A percentile compares a stretch with the other conserved stretches of the same genome.
These are phyloP conservation scores for Oryza brachyantha DNA, from an alignment of 176 grass and related monocot species.

Conservation along the genomic window DNA sequence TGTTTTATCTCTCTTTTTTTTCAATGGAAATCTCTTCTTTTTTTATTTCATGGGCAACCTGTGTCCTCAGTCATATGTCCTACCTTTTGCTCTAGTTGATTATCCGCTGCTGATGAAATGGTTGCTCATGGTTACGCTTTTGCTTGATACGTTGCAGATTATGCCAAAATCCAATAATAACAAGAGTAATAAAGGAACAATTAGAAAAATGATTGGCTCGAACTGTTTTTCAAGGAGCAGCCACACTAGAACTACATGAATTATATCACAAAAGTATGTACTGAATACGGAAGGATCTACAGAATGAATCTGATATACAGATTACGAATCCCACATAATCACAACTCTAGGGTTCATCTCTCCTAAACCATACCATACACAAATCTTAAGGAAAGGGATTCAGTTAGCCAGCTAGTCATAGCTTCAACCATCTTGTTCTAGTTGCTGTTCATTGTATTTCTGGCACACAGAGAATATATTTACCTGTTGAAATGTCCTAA, in stretches of 20 bases:
- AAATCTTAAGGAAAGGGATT: neutral
- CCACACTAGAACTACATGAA: neutral
- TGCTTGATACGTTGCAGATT: neutral
- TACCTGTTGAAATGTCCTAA: conserved; percentile 14
- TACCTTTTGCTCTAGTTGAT: neutral
- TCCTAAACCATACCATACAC: neutral
- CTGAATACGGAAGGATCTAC: neutral
- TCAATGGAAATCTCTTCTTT: neutral
- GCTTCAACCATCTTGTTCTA: neutral
- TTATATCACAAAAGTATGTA: neutral
- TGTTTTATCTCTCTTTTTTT: conserved; percentile 9
- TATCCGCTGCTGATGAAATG: neutral
- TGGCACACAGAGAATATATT: conserved; percentile 9
- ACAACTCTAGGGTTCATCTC: neutral
- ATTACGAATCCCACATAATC: neutral
- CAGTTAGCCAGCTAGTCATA: neutral
- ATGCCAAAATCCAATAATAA: neutral
- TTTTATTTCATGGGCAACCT: neutral
- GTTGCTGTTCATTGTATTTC: conserved; percentile 4
- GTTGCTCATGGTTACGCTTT: conserved; percentile 2
- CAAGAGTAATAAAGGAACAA: neutral
- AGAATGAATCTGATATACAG: neutral
- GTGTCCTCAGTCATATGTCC: neutral
- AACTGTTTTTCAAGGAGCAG: neutral
- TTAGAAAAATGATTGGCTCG: neutral